Evolutionary conservation across 2,329 filamentous ascomycete genomes (phyloP), one percentile per base, ranked within the genome.

Genomic region (Berkeleyomyces rouxiae): DNA sequence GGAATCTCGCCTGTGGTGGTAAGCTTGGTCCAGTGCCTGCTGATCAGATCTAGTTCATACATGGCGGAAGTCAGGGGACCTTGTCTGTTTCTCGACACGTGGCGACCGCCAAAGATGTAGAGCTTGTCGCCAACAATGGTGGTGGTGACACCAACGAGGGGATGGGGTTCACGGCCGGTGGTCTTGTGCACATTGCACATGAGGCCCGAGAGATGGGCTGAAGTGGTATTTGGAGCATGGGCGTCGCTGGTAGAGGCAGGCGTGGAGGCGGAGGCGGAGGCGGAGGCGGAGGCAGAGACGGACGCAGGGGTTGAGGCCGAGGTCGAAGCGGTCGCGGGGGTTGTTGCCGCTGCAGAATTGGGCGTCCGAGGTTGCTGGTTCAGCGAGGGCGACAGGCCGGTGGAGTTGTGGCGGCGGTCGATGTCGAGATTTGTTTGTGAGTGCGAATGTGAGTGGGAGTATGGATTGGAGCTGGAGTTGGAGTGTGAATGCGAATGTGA

Each of bases 51-150:
- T 63, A 99, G 77, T 72, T 97, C 92, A 73, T 96, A 97, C 65
- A 99, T 77, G 69, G 96, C 90, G 4, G 90, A 86, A 0, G 91
- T 96, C 65, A 99, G 76, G 59, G 89, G 86, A 4, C 81, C 78
- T 7, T 91, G 89, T 62, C 88, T 83, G 66, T 84, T 92, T 67
- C 90, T 79, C 11, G 93, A 96, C 60, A 97, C 75, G 68, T 95
- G 84, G 61, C 92, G 82, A 6, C 93, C 93, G 57, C 93, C 93
- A 76, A 97, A 99, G 3, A 97, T 91, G 72, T 96, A 99, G 31
- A 99, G 79, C 72, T 95, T 96, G 73, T 99, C 93, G 37, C 92
- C 93, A 1, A 99, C 74, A 58, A 97, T 88, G 0, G 93, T 97
- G 0, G 93, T 97, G 0, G 93, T 96, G 4, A 93, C 92, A 40